Base-by-base conservation (phyloP, 805 yeast genomes). In the Torulaspora franciscae region DNA sequence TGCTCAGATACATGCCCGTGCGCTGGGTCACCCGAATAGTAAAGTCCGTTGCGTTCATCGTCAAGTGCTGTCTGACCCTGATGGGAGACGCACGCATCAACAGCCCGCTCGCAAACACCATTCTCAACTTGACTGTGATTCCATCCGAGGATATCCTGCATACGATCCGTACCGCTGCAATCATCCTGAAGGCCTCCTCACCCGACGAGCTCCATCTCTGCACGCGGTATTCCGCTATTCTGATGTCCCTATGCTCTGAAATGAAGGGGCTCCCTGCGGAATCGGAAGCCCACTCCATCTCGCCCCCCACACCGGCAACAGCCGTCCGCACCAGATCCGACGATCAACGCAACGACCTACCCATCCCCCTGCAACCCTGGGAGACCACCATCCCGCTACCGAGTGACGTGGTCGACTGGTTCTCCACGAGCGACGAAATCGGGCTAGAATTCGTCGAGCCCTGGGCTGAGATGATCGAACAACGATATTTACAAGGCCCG, bases 181-280 rank as follows among this genome's bases (percentile, higher is more conserved):
- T 79, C 11, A 81, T 83, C 1, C 65, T 89, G 30, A 66, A 88
- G 45, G 95, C 85, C 55, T 84, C 95, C 22, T 77, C 95, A 1
- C 96, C 96, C 0, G 96, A 89, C 65, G 95, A 87, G 51, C 69
- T 89, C 32, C 96, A 89, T 67, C 69, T 89, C 26, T 83, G 95
- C 61, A 79, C 86, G 0, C 68, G 95, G 39, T 87, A 87, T 58
- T 81, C 89, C 9, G 83, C 85, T 10, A 83, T 85, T 41, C 66
- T 87, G 55, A 74, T 84, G 80, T 85, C 80, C 55, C 68, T 87
- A 34, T 84, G 88, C 50, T 77, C 85, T 3, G 88, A 85, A 59
- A 79, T 85, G 80, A 81, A 17, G 7, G 23, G n/a, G n/a, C n/a
- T n/a, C n/a, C n/a, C n/a, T n/a, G n/a, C n/a, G n/a, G n/a, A 15